Percentiles rank a stretch among this genome's conserved stretches.
phyloP scores from a whole-genome alignment of 768 basidiomycete species.

The Mycena crocata region DNA sequence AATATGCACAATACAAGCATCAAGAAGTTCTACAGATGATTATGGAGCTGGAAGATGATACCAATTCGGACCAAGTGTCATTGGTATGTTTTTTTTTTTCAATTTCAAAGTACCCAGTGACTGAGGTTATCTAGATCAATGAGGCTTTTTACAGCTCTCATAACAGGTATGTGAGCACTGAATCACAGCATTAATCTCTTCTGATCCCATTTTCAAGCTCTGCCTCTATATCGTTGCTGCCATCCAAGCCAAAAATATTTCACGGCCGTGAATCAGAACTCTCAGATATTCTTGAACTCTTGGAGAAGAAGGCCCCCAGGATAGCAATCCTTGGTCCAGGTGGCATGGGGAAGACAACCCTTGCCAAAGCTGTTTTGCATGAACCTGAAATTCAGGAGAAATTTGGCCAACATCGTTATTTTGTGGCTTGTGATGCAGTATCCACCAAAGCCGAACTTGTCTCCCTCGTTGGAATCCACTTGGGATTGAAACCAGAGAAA shows the following conservation, averaged over 20 bases:
- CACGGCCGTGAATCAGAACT: conserved; percentile 5
- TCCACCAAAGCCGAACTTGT: background rate
- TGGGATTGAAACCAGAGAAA: conserved; percentile 3
- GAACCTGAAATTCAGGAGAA: background rate
- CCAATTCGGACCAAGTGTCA: no score
- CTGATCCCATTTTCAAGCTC: no score
- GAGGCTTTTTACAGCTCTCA: no score
- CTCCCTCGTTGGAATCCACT: background rate
- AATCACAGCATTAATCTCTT: no score
- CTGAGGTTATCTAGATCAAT: no score
- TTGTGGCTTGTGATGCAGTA: background rate
- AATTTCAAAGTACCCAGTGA: no score
- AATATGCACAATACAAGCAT: no score
- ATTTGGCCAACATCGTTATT: background rate
- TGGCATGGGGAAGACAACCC: conserved; percentile 6
- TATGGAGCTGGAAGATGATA: no score
- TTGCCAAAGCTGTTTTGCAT: conserved; percentile 5
- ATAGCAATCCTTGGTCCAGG: background rate
- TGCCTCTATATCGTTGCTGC: background rate
- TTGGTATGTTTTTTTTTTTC: no score
- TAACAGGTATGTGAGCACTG: no score
- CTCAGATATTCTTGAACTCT: background rate
- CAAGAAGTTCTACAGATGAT: no score
- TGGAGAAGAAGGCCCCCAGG: background rate
- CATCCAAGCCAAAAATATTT: background rate